Evolutionary conservation across 2,329 filamentous ascomycete species (phyloP).

Genomic region (Neofusicoccum laricinum): DNA sequence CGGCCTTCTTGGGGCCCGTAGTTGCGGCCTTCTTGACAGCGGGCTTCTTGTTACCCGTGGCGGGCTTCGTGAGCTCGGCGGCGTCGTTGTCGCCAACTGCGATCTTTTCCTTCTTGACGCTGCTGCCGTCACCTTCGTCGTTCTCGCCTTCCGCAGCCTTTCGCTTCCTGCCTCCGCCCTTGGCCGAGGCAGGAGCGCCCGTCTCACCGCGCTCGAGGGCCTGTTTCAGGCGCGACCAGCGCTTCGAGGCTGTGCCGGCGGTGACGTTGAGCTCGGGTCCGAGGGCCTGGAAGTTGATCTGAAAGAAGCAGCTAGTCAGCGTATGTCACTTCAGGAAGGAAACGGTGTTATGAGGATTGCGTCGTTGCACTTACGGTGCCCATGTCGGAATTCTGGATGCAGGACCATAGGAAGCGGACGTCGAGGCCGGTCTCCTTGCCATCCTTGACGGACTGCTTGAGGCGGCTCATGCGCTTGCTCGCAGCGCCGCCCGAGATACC

Average conservation of each 20-base stretch:
- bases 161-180: not conserved
- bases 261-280: slow-evolving; percentile 25
- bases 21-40: slow-evolving; percentile 1
- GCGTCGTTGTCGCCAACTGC: slow-evolving; percentile 14
- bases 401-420: slow-evolving; percentile 2
- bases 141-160: not conserved
- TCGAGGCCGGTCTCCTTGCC: slow-evolving; percentile 15
- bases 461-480: slow-evolving; percentile 31
- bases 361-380: not conserved
- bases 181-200: not conserved
- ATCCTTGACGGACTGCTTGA: slow-evolving; percentile 30
- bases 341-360: too few species aligned
- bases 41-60: not conserved
- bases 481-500: slow-evolving; percentile 25
- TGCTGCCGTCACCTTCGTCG: not conserved
- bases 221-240: slow-evolving; percentile 32
- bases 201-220: slow-evolving; percentile 25
- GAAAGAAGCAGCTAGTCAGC: not conserved
- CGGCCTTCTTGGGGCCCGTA: not conserved
- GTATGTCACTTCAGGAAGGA: not conserved
- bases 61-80: slow-evolving; percentile 15
- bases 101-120: not conserved
- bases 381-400: slow-evolving; percentile 3
- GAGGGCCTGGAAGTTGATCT: slow-evolving; percentile 33
- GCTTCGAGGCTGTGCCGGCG: slow-evolving; percentile 31